These are phyloP conservation scores for Ceratocystis alfenasii DNA, from an alignment of 2,329 filamentous ascomycete genomes.

Conservation along the genomic window DNA sequence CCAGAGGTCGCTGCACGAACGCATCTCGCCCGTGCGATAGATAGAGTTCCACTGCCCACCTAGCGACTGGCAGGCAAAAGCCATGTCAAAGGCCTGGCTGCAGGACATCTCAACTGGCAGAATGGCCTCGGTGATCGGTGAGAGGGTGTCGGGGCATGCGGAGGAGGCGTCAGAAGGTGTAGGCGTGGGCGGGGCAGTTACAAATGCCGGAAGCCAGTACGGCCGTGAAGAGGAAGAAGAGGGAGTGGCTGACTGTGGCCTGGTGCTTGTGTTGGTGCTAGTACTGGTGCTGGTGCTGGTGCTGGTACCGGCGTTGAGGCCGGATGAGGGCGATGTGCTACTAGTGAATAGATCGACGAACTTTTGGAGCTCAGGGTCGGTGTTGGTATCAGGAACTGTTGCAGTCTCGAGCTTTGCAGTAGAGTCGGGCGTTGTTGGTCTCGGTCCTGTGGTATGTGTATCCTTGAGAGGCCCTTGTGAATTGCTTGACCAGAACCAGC, in stretches of 20 bases:
- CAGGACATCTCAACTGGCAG: conserved; percentile 80
- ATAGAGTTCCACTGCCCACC: conserved; percentile 86
- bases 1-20: conserved; percentile 75
- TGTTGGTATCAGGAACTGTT: conserved; percentile 22
- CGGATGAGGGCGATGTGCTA: conserved; percentile 26
- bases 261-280: conserved; percentile 21
- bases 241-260: background rate
- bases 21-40: conserved; percentile 71
- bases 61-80: conserved; percentile 86
- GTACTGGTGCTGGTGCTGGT: conserved; percentile 9
- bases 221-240: conserved; percentile 25
- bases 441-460: background rate
- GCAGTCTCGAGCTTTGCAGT: conserved; percentile 13
- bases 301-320: conserved; percentile 22
- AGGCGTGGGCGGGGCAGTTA: conserved; percentile 30
- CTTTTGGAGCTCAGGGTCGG: conserved; percentile 43
- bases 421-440: background rate
- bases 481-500: conserved; percentile 45
- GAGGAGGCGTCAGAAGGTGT: conserved; percentile 12
- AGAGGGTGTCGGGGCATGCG: conserved; percentile 22
- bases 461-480: conserved; percentile 26
- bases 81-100: conserved; percentile 77
- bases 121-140: conserved; percentile 48
- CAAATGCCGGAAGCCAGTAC: conserved; percentile 25
- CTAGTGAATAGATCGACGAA: conserved; percentile 40